Percentiles rank a stretch among this genome's conserved stretches.
Conservation (phyloP, 805 yeast genomes). For the Nakazawaea anatomiae region DNA sequence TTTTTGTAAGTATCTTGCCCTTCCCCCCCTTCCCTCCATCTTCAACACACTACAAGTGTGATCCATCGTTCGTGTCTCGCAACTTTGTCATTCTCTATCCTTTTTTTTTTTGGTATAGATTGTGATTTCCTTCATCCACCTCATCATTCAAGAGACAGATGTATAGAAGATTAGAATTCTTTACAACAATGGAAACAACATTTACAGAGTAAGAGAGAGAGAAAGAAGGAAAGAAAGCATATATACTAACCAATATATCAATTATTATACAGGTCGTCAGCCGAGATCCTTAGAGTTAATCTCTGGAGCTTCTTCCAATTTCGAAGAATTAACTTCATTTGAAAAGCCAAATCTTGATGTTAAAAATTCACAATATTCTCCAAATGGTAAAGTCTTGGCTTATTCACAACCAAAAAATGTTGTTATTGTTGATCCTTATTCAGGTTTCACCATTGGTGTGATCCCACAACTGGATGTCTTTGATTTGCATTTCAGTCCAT, state of each 20-base stretch:
- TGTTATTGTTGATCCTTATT: conserved; percentile 48
- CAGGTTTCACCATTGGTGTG: conserved; percentile 39
- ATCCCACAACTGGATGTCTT: conserved; percentile 62
- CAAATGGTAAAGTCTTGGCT: conserved; percentile 64
- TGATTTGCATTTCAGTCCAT: conserved; percentile 85
- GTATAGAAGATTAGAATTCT: too few relatives aligned
- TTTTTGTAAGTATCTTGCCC: conserved; percentile 10
- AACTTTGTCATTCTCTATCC: too few relatives aligned
- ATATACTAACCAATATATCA: background rate
- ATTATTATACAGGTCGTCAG: conserved; percentile 37
- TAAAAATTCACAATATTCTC: conserved; percentile 60
- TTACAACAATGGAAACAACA: too few relatives aligned
- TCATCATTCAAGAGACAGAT: too few relatives aligned
- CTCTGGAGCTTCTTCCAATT: conserved; percentile 36
- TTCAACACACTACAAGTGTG: too few relatives aligned
- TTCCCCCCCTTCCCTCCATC: background rate
- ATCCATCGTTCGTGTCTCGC: too few relatives aligned
- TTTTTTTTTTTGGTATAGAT: too few relatives aligned
- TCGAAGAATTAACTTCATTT: conserved; percentile 23
- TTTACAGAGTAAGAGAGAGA: too few relatives aligned
- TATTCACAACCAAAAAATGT: conserved; percentile 64
- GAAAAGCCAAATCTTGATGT: conserved; percentile 36
- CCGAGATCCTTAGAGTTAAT: conserved; percentile 51
- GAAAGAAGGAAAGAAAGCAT: too few relatives aligned
- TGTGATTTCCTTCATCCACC: too few relatives aligned